phyloP scores from a whole-genome alignment of 257 asterid genomes.

The Craterostigma plantagineum region DNA sequence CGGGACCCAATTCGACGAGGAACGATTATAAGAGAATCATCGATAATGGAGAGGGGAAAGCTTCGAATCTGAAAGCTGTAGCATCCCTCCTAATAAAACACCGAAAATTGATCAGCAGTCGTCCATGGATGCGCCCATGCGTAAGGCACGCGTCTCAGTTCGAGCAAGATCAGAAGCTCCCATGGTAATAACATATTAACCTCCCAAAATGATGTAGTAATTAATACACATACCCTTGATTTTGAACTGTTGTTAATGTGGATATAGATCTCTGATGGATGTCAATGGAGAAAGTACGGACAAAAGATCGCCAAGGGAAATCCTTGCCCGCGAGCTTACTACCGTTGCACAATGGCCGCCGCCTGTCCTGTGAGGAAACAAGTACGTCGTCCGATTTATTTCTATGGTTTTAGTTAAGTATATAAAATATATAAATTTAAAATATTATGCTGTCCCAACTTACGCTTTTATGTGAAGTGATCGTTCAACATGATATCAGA shows the following conservation, averaged over 20 bases:
- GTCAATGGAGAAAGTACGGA: slow-evolving; percentile 97
- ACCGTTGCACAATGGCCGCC: slow-evolving; percentile 92
- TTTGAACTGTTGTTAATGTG: no score
- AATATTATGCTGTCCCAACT: no score
- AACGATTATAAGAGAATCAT: no score
- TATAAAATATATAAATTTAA: no score
- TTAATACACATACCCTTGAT: no score
- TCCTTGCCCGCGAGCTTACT: slow-evolving; percentile 95
- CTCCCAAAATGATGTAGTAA: neutral
- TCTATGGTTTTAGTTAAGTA: neutral
- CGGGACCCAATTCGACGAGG: no score
- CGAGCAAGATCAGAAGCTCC: slow-evolving; percentile 86
- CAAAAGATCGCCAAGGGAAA: slow-evolving; percentile 97
- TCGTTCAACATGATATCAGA: no score
- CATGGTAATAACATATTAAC: slow-evolving; percentile 26
- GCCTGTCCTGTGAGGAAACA: slow-evolving; percentile 95
- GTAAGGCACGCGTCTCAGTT: slow-evolving; percentile 93
- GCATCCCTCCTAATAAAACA: slow-evolving; percentile 26
- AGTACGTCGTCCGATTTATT: slow-evolving; percentile 22
- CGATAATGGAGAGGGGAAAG: no score
- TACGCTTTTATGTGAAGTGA: no score
- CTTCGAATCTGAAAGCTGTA: slow-evolving; percentile 7
- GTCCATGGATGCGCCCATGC: slow-evolving; percentile 91
- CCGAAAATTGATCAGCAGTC: slow-evolving; percentile 48
- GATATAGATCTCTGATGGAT: slow-evolving; percentile 60